These are phyloP conservation scores for Metschnikowia aberdeeniae DNA, from an alignment of 805 yeast species.

Conservation along the genomic window DNA sequence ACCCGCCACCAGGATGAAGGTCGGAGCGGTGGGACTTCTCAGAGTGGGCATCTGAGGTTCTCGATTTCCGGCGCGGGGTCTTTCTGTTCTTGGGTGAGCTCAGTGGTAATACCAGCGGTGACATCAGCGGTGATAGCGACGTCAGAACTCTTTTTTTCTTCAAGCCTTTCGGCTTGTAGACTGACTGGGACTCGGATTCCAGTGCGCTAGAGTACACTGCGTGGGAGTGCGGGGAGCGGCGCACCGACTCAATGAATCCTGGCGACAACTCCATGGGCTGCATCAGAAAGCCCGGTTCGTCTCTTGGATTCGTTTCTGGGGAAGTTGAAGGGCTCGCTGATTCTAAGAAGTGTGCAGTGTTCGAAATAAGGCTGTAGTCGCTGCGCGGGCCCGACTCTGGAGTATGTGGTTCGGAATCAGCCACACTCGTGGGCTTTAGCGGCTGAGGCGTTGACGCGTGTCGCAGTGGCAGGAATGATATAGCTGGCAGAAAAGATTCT, in stretches of 20 bases:
- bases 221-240: background rate
- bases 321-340: constrained; percentile 1
- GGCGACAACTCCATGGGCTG: constrained; percentile 1
- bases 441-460: background rate
- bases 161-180: constrained; percentile 6
- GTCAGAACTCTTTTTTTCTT: background rate
- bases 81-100: constrained; percentile 8
- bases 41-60: constrained; percentile 15
- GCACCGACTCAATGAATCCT: background rate
- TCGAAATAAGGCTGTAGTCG: constrained; percentile 1
- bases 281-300: background rate
- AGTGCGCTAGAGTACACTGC: constrained; percentile 18
- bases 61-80: constrained; percentile 13
- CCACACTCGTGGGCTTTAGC: background rate
- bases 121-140: background rate
- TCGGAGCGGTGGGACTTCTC: constrained; percentile 16
- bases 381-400: constrained; percentile 2
- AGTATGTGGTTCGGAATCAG: background rate
- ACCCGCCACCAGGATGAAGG: constrained; percentile 15
- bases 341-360: background rate
- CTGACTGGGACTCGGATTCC: constrained; percentile 16
- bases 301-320: background rate
- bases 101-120: constrained; percentile 3
- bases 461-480: background rate
- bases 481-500: background rate